Percentiles rank a stretch among this genome's conserved stretches.
Conservation (phyloP, 176 grass and related monocot genomes). For the Musa itinerans region DNA sequence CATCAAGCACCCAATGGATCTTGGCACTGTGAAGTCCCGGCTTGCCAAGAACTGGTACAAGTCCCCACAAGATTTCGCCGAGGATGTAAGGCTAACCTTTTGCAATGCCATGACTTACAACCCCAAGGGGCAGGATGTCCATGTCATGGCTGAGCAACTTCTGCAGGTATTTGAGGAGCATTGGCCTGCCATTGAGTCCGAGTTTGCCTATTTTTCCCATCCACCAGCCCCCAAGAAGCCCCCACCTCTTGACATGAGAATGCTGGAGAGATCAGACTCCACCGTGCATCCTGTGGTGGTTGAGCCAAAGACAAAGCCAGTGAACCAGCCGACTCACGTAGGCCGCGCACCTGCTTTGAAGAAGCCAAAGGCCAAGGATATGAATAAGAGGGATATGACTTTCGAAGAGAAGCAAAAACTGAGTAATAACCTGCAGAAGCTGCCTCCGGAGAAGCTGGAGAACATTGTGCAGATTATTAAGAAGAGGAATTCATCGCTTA, state of each 20-base stretch:
- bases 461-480: conserved; percentile 82
- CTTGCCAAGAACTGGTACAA: conserved; percentile 60
- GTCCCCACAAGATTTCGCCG: conserved; percentile 71
- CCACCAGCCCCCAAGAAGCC: conserved; percentile 47
- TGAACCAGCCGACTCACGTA: conserved; percentile 2
- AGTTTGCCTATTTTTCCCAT: conserved; percentile 50
- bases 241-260: conserved; percentile 39
- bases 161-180: conserved; percentile 57
- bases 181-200: conserved; percentile 69
- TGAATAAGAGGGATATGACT: conserved; percentile 92
- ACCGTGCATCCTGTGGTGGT: conserved; percentile 25
- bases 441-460: conserved; percentile 58
- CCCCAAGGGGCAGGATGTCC: conserved; percentile 84
- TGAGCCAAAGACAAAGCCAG: conserved; percentile 42
- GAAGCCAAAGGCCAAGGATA: conserved; percentile 96
- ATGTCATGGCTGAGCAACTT: conserved; percentile 87
- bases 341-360: conserved; percentile 54
- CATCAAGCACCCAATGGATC: conserved; percentile 88
- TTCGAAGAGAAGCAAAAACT: conserved; percentile 38
- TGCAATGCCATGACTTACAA: conserved; percentile 96
- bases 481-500: conserved; percentile 78
- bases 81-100: conserved; percentile 83
- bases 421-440: conserved; percentile 12
- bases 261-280: conserved; percentile 73
- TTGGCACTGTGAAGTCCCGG: conserved; percentile 70